Evolutionary conservation across 2,329 filamentous ascomycete genomes (phyloP).

Genomic region (Penicillium sp.): DNA sequence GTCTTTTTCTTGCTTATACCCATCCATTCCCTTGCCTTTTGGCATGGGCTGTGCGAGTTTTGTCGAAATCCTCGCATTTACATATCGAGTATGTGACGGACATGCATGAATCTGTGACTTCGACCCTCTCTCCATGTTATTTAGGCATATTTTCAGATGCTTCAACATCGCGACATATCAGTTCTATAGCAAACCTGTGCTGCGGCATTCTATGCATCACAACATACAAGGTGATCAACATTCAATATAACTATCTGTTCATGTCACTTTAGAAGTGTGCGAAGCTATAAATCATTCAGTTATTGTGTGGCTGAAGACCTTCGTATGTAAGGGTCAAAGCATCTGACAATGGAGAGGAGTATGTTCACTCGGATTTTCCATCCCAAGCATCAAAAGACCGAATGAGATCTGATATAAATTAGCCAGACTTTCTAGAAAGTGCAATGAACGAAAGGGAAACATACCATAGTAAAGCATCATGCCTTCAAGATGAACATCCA

Average conservation of each 20-base stretch:
- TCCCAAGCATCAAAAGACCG: slow-evolving; percentile 31
- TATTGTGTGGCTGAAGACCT: background rate
- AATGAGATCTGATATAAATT: slow-evolving; percentile 26
- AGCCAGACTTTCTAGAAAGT: background rate
- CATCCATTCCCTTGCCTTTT: background rate
- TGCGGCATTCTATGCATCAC: background rate
- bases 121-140: background rate
- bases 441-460: background rate
- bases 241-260: background rate
- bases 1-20: slow-evolving; percentile 1
- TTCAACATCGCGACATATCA: background rate
- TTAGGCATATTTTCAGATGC: background rate
- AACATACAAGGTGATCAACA: background rate
- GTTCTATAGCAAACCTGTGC: background rate
- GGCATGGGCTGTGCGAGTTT: background rate
- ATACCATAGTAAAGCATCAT: slow-evolving; percentile 44
- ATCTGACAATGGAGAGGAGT: background rate
- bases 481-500: slow-evolving; percentile 43
- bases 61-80: background rate
- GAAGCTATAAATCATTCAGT: background rate
- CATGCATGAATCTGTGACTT: background rate
- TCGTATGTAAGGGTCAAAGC: background rate
- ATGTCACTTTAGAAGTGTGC: background rate
- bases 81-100: background rate
- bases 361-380: slow-evolving; percentile 10